Evolutionary conservation across 1,284 basidiomycete species (phyloP).

Genomic region (Melanopsichium pennsylvanicum): DNA sequence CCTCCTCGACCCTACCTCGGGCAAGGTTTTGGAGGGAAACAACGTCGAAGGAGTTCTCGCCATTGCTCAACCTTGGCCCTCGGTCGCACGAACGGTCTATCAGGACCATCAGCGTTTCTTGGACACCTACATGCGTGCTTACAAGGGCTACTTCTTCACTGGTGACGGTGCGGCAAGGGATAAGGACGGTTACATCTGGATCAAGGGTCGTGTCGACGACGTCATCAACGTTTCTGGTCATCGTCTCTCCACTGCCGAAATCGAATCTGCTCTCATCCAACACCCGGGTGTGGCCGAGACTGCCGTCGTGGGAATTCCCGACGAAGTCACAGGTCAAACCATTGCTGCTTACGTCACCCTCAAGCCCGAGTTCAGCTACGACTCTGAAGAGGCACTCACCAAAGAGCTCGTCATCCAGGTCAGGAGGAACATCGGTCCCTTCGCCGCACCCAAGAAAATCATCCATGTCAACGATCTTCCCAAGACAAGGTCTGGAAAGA

Average conservation of each 20-base stretch:
- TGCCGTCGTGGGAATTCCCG: constrained; percentile 69
- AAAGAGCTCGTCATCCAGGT: constrained; percentile 95
- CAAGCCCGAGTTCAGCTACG: constrained; percentile 78
- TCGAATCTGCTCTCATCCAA: constrained; percentile 91
- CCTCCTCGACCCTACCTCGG: constrained; percentile 83
- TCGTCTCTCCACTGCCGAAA: constrained; percentile 94
- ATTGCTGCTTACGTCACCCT: constrained; percentile 69
- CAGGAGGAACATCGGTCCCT: constrained; percentile 70
- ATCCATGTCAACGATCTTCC: constrained; percentile 86
- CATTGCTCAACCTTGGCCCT: constrained; percentile 89
- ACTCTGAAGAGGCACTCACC: constrained; percentile 75
- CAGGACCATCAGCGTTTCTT: constrained; percentile 89
- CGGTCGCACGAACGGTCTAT: constrained; percentile 92
- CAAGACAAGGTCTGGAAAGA: constrained; percentile 97
- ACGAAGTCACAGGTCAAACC: constrained; percentile 65
- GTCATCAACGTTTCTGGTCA: constrained; percentile 79
- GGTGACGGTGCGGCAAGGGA: constrained; percentile 95
- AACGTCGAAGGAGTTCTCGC: constrained; percentile 90
- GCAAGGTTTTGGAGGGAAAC: constrained; percentile 79
- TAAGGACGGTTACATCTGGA: constrained; percentile 86
- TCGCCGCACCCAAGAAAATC: constrained; percentile 89
- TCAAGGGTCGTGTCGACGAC: constrained; percentile 96
- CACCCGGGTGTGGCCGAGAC: constrained; percentile 96
- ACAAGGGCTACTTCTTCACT: constrained; percentile 82
- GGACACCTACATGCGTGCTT: constrained; percentile 88